Evolutionary conservation across 2,329 filamentous ascomycete species (phyloP).

Genomic region (Scytalidium sp.): DNA sequence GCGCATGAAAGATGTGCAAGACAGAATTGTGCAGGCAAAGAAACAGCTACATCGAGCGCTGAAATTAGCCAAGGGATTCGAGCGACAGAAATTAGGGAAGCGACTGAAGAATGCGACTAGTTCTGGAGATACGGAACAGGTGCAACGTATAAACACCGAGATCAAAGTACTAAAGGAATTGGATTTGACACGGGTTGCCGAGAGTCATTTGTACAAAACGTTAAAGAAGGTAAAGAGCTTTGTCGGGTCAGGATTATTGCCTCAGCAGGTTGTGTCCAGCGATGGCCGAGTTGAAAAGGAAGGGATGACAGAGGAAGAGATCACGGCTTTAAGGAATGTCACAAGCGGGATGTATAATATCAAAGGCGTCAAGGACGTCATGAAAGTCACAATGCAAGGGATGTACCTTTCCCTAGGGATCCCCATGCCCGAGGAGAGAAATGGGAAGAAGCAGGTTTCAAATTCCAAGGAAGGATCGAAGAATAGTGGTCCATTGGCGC

Average conservation of each 20-base stretch:
- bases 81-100: constrained; percentile 69
- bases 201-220: constrained; percentile 46
- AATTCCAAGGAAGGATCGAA: constrained; percentile 12
- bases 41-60: constrained; percentile 64
- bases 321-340: constrained; percentile 44
- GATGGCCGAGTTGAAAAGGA: constrained; percentile 22
- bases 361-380: constrained; percentile 45
- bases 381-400: constrained; percentile 33
- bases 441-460: constrained; percentile 14
- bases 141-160: constrained; percentile 60
- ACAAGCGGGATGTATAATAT: constrained; percentile 51
- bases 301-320: constrained; percentile 20
- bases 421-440: constrained; percentile 17
- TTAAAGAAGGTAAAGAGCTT: constrained; percentile 48
- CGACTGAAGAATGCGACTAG: constrained; percentile 51
- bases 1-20: constrained; percentile 36
- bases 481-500: constrained; percentile 5
- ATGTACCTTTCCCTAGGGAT: constrained; percentile 27
- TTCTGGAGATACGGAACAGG: constrained; percentile 44
- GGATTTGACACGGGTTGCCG: constrained; percentile 41
- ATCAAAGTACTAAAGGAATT: constrained; percentile 48
- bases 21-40: constrained; percentile 51
- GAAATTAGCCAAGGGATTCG: constrained; percentile 71
- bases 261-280: constrained; percentile 29
- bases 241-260: constrained; percentile 40